Conservation (phyloP, 1,139 yeast species). For the Sugiyamaella japonica region DNA sequence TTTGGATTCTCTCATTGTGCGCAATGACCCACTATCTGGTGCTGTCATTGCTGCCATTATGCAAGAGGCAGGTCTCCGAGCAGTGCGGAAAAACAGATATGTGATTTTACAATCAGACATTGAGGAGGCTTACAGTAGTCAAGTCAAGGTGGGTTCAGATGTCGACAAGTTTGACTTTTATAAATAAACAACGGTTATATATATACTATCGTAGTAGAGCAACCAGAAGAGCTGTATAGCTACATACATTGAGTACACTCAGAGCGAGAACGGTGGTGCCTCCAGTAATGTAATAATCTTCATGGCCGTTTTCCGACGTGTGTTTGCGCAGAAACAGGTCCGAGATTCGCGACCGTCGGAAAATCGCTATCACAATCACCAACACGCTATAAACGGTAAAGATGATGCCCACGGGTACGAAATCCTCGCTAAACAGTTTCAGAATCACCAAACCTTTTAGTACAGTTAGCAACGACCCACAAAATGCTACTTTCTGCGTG, state of each 20-base stretch:
- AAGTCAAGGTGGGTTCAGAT: slow-evolving; percentile 93
- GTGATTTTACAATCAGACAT: slow-evolving; percentile 93
- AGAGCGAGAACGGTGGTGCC: slow-evolving; percentile 39
- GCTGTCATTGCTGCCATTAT: slow-evolving; percentile 98
- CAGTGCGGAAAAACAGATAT: slow-evolving; percentile 95
- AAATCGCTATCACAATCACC: slow-evolving; percentile 38
- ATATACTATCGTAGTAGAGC: neutral
- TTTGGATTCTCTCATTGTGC: slow-evolving; percentile 86
- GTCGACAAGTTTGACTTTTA: slow-evolving; percentile 98
- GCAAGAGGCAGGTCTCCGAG: slow-evolving; percentile 99
- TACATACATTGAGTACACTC: slow-evolving; percentile 31
- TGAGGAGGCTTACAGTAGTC: slow-evolving; percentile 96
- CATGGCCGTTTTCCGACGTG: slow-evolving; percentile 16
- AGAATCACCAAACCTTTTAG: slow-evolving; percentile 42
- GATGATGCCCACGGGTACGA: slow-evolving; percentile 43
- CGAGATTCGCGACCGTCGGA: slow-evolving; percentile 33
- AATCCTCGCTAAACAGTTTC: slow-evolving; percentile 42
- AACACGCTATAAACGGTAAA: slow-evolving; percentile 43
- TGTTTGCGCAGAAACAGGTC: slow-evolving; percentile 28
- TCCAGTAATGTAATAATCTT: slow-evolving; percentile 31
- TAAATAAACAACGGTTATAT: slow-evolving; percentile 50
- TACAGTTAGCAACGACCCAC: no score
- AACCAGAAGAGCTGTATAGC: slow-evolving; percentile 32
- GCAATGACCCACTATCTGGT: slow-evolving; percentile 96
- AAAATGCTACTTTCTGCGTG: no score